These are phyloP conservation scores for Sungouiozyma intestinalis DNA, from an alignment of 805 yeast genomes.

Conservation along the genomic window DNA sequence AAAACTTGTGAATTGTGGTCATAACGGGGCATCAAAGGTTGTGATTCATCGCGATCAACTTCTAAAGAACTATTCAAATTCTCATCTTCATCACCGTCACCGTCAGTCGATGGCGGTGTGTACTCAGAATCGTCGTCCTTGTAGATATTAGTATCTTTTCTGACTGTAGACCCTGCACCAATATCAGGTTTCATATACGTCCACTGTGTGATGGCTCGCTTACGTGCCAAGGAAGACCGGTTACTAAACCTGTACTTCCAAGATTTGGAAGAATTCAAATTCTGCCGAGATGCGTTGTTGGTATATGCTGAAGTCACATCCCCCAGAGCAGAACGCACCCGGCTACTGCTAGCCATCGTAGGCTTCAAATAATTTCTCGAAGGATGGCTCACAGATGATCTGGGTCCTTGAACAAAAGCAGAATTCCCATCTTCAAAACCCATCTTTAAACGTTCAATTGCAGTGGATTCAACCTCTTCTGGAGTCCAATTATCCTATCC, in stretches of 20 bases:
- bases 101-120: neutral
- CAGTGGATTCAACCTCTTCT: no score
- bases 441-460: no score
- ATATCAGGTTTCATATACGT: neutral
- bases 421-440: neutral
- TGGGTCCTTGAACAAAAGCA: neutral
- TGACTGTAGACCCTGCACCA: neutral
- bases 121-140: neutral
- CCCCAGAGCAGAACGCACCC: slow-evolving; percentile 10
- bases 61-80: neutral
- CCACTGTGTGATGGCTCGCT: neutral
- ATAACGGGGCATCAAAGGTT: slow-evolving; percentile 1
- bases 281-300: slow-evolving; percentile 1
- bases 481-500: no score
- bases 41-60: neutral
- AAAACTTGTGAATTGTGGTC: neutral
- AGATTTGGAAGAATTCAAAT: neutral
- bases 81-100: slow-evolving; percentile 8
- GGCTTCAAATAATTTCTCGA: slow-evolving; percentile 5
- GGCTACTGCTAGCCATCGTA: slow-evolving; percentile 3
- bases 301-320: slow-evolving; percentile 15
- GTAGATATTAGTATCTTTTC: no score
- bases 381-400: neutral
- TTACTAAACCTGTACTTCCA: neutral
- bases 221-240: neutral